A percentile compares a stretch with the other conserved stretches of the same genome.
phyloP scores from a whole-genome alignment of 2,329 filamentous ascomycete species.

The Epichloe bromicola region DNA sequence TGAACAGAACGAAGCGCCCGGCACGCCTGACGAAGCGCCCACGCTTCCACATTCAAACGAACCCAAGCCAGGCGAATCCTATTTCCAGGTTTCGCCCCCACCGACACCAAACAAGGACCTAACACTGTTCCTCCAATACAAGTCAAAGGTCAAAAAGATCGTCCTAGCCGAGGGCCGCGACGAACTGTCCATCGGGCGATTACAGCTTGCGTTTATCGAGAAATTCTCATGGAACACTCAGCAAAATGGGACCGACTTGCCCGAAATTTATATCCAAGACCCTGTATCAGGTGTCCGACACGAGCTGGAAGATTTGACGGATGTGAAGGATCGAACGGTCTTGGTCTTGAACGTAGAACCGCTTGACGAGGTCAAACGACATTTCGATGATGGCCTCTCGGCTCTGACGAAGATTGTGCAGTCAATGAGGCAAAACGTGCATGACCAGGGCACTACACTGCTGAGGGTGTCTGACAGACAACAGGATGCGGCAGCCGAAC shows the following conservation, averaged over 20 bases:
- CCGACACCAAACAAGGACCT: slow-evolving; percentile 63
- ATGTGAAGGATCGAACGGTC: slow-evolving; percentile 90
- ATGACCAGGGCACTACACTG: slow-evolving; percentile 69
- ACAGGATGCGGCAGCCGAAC: slow-evolving; percentile 76
- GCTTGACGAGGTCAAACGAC: slow-evolving; percentile 89
- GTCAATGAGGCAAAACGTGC: slow-evolving; percentile 69
- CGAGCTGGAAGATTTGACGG: slow-evolving; percentile 81
- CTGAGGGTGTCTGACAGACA: slow-evolving; percentile 84
- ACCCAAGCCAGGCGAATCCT: slow-evolving; percentile 31
- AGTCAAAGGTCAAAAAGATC: slow-evolving; percentile 94
- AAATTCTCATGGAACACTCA: slow-evolving; percentile 99
- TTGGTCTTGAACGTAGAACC: slow-evolving; percentile 89
- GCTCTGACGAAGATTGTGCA: slow-evolving; percentile 73
- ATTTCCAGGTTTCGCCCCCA: slow-evolving; percentile 52
- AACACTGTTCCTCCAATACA: slow-evolving; percentile 91
- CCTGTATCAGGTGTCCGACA: slow-evolving; percentile 91
- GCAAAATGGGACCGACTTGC: slow-evolving; percentile 79
- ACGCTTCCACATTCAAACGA: slow-evolving; percentile 22
- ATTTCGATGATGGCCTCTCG: slow-evolving; percentile 85
- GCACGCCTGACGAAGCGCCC: slow-evolving; percentile 11
- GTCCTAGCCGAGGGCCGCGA: slow-evolving; percentile 72
- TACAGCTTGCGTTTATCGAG: slow-evolving; percentile 95
- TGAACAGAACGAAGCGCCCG: slow-evolving; percentile 9
- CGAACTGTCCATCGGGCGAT: slow-evolving; percentile 71
- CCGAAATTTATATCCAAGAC: slow-evolving; percentile 97